Conservation (phyloP, 1,284 basidiomycete species). For the Stereum hirsutum region DNA sequence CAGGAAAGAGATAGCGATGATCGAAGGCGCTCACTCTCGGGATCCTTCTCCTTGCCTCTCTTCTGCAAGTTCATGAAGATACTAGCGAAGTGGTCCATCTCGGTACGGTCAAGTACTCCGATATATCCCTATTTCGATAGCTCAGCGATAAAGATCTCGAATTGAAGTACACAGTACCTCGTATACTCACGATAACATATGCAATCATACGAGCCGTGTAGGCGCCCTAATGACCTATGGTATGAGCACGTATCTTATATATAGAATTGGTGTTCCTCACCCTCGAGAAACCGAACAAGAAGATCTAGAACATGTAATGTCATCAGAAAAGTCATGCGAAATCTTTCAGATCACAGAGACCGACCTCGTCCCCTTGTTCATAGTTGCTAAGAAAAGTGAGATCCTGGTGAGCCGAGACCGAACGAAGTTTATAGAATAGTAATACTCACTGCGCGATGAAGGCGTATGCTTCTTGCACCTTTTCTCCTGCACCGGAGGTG, state of each 20-base stretch:
- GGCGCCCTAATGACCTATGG: conserved; percentile 36
- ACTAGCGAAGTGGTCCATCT: conserved; percentile 60
- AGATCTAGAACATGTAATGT: conserved; percentile 34
- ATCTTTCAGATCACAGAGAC: neutral
- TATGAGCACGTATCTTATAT: conserved; percentile 1
- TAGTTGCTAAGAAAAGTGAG: conserved; percentile 41
- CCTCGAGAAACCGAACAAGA: conserved; percentile 66
- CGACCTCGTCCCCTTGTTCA: conserved; percentile 58
- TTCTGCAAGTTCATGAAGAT: conserved; percentile 56
- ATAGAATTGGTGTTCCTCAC: conserved; percentile 22
- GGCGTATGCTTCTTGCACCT: conserved; percentile 65
- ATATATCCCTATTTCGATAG: conserved; percentile 39
- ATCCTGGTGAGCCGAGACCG: neutral
- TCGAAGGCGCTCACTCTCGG: conserved; percentile 36
- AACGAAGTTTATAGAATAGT: neutral
- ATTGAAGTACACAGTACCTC: neutral
- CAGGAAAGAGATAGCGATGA: neutral
- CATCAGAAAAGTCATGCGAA: neutral
- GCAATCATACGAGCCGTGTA: conserved; percentile 68
- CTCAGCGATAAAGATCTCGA: neutral
- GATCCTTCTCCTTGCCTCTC: conserved; percentile 41
- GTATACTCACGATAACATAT: conserved; percentile 46
- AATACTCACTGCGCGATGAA: conserved; percentile 61
- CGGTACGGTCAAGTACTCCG: conserved; percentile 51
- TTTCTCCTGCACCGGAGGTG: conserved; percentile 29